Conservation (phyloP, 495 filamentous ascomycete genomes). For the Symbiotaphrina buchneri region DNA sequence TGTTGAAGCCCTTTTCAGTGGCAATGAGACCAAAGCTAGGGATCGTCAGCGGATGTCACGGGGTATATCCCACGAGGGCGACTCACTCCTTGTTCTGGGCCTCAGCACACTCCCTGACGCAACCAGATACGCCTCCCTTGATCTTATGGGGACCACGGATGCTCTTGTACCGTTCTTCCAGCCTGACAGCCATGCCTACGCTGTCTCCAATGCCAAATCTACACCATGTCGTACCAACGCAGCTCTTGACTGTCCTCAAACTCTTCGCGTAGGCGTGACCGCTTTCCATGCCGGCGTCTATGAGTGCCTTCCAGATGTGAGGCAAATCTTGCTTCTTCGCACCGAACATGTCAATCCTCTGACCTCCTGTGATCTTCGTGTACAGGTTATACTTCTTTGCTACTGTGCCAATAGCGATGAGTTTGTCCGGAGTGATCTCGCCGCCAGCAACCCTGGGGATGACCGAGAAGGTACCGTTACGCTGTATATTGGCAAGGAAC, state of each 20-base stretch:
- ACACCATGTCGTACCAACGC: slow-evolving; percentile 91
- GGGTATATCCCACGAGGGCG: background rate
- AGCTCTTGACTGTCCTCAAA: slow-evolving; percentile 80
- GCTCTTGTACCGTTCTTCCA: slow-evolving; percentile 91
- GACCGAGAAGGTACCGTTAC: slow-evolving; percentile 85
- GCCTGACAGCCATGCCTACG: slow-evolving; percentile 85
- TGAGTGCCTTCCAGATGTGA: slow-evolving; percentile 68
- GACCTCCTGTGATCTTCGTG: slow-evolving; percentile 88
- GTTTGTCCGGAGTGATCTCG: slow-evolving; percentile 79
- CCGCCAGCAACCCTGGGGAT: slow-evolving; percentile 70
- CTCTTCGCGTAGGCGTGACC: slow-evolving; percentile 92
- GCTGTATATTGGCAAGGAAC: slow-evolving; percentile 86
- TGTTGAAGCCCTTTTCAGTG: slow-evolving; percentile 87
- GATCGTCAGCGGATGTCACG: slow-evolving; percentile 4
- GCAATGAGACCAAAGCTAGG: slow-evolving; percentile 75
- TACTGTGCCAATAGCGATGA: slow-evolving; percentile 73
- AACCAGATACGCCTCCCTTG: slow-evolving; percentile 82
- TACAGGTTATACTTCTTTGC: slow-evolving; percentile 80
- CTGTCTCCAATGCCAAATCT: slow-evolving; percentile 84
- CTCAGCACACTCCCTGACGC: slow-evolving; percentile 85
- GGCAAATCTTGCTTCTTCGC: slow-evolving; percentile 81
- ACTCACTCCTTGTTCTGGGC: slow-evolving; percentile 84
- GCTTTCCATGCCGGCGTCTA: slow-evolving; percentile 85
- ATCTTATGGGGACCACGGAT: slow-evolving; percentile 82
- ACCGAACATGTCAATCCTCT: slow-evolving; percentile 91